Evolutionary conservation across 2,329 filamentous ascomycete species (phyloP).

Genomic region (Huntiella moniliformis): DNA sequence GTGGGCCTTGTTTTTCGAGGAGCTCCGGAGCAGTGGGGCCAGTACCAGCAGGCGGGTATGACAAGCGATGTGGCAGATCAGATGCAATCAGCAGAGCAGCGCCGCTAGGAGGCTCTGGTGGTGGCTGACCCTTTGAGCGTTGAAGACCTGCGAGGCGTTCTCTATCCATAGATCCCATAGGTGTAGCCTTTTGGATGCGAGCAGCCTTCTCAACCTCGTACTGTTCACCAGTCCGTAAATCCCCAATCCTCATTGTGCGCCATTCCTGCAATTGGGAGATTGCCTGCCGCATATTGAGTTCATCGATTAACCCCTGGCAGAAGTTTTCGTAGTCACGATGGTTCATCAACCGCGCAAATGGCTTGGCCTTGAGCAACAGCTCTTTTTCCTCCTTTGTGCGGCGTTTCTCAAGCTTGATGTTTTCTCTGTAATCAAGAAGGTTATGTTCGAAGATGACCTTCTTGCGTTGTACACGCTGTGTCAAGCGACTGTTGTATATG

Average conservation of each 20-base stretch:
- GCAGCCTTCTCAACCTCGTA: slow-evolving; percentile 77
- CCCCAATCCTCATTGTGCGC: slow-evolving; percentile 67
- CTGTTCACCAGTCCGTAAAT: slow-evolving; percentile 71
- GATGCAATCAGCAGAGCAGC: slow-evolving; percentile 61
- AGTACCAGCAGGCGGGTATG: slow-evolving; percentile 16
- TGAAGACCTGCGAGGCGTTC: slow-evolving; percentile 53
- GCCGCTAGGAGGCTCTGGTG: slow-evolving; percentile 52
- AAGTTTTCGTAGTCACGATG: slow-evolving; percentile 75
- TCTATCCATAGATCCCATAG: slow-evolving; percentile 72
- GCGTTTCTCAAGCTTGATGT: slow-evolving; percentile 78
- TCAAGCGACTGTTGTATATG: slow-evolving; percentile 86
- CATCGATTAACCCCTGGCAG: slow-evolving; percentile 69
- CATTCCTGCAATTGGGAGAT: slow-evolving; percentile 87
- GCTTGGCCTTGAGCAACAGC: slow-evolving; percentile 79
- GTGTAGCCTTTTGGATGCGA: slow-evolving; percentile 49
- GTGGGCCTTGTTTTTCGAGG: slow-evolving; percentile 13
- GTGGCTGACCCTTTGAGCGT: slow-evolving; percentile 46
- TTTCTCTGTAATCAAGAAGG: slow-evolving; percentile 83
- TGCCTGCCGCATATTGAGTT: slow-evolving; percentile 77
- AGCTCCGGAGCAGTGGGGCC: slow-evolving; percentile 15
- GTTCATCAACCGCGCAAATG: slow-evolving; percentile 94
- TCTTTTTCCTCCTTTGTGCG: slow-evolving; percentile 90
- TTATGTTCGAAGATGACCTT: slow-evolving; percentile 94
- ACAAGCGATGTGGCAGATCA: slow-evolving; percentile 48
- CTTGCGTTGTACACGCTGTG: slow-evolving; percentile 80